These are phyloP conservation scores for Cyberlindnera veronae DNA, from an alignment of 805 yeast genomes.

Conservation along the genomic window DNA sequence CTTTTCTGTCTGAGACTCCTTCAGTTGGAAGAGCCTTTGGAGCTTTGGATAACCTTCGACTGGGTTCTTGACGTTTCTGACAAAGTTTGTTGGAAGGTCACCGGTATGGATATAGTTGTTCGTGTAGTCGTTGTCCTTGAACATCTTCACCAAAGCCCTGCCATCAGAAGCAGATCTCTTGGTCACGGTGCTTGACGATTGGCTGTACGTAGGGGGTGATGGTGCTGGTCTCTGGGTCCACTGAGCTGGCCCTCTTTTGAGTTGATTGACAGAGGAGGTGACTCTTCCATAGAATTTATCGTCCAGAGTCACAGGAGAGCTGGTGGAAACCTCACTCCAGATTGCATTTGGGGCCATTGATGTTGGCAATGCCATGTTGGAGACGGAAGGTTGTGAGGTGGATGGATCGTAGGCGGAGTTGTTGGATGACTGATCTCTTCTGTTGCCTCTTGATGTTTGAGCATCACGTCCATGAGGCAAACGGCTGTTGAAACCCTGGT, in stretches of 20 bases:
- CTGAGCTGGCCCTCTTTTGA: slow-evolving; percentile 7
- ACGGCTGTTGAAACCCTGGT: neutral
- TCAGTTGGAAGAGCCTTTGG: slow-evolving; percentile 62
- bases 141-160: slow-evolving; percentile 13
- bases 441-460: neutral
- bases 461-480: neutral
- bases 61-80: slow-evolving; percentile 63
- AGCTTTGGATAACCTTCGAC: slow-evolving; percentile 86
- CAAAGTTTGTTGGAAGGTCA: slow-evolving; percentile 55
- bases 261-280: slow-evolving; percentile 1
- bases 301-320: slow-evolving; percentile 11
- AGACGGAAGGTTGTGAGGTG: neutral
- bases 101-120: slow-evolving; percentile 65
- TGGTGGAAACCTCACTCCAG: slow-evolving; percentile 13
- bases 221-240: slow-evolving; percentile 2
- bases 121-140: slow-evolving; percentile 67
- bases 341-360: slow-evolving; percentile 5
- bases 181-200: neutral
- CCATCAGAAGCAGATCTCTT: neutral
- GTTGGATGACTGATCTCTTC: neutral
- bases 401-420: neutral
- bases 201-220: neutral
- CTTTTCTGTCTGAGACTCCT: slow-evolving; percentile 50
- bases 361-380: neutral
- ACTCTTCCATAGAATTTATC: neutral